Conservation (phyloP, 208 protist species). For the Naegleria fowleri region DNA sequence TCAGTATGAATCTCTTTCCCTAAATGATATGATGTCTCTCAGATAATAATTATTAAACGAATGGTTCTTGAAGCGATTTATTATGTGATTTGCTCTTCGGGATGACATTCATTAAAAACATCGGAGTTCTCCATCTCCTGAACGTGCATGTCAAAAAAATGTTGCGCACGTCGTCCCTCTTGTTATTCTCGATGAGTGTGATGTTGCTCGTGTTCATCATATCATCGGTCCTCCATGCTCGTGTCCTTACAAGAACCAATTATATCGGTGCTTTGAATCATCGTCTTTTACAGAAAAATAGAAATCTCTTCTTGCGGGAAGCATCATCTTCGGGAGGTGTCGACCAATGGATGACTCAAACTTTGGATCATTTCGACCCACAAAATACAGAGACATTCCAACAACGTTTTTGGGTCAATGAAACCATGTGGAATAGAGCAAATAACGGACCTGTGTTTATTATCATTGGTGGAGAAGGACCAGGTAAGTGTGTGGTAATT, state of each 20-base stretch:
- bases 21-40: not conserved
- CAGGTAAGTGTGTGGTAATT: not conserved
- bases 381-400: constrained; percentile 25
- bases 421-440: not conserved
- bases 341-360: constrained; percentile 25
- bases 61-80: no score
- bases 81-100: no score
- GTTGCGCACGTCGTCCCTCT: no score
- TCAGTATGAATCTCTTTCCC: not conserved
- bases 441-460: constrained; percentile 30
- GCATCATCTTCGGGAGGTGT: not conserved
- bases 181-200: no score
- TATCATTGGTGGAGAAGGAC: constrained; percentile 32
- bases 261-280: not conserved
- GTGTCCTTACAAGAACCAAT: not conserved
- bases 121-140: no score
- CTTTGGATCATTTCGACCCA: constrained; percentile 31
- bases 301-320: not conserved
- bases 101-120: no score
- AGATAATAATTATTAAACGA: no score
- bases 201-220: no score
- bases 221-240: not conserved
- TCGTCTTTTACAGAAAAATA: not conserved
- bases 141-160: no score
- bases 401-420: constrained; percentile 28